Conservation (phyloP, 2,329 filamentous ascomycete genomes). For the Plectosphaerella cucumerina region DNA sequence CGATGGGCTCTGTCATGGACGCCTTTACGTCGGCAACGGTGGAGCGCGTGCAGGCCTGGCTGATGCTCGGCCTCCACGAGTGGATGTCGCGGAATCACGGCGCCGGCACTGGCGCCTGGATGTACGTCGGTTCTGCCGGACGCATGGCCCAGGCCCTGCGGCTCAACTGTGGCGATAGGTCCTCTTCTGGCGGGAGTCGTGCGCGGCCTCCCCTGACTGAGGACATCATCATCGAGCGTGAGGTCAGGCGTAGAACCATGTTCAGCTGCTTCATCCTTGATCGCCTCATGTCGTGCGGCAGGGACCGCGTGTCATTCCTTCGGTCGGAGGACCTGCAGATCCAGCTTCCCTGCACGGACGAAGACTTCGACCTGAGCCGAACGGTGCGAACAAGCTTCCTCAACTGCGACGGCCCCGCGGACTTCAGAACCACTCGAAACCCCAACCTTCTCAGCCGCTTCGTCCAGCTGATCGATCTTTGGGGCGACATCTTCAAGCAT, state of each 20-base stretch:
- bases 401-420: slow-evolving; percentile 3
- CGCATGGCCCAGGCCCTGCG: slow-evolving; percentile 59
- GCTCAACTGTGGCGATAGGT: slow-evolving; percentile 52
- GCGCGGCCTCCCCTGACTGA: slow-evolving; percentile 16
- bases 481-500: slow-evolving; percentile 55
- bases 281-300: slow-evolving; percentile 62
- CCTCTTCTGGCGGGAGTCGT: slow-evolving; percentile 14
- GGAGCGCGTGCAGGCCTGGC: slow-evolving; percentile 60
- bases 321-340: slow-evolving; percentile 56
- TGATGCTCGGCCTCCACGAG: slow-evolving; percentile 70
- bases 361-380: slow-evolving; percentile 58
- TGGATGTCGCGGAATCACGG: slow-evolving; percentile 58
- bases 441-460: slow-evolving; percentile 43
- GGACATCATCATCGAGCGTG: slow-evolving; percentile 34
- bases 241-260: slow-evolving; percentile 65
- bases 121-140: slow-evolving; percentile 61
- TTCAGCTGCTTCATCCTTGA: slow-evolving; percentile 74
- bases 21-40: slow-evolving; percentile 50
- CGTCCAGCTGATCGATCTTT: slow-evolving; percentile 54
- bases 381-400: slow-evolving; percentile 52
- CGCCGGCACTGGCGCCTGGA: slow-evolving; percentile 58
- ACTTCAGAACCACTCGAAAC: slow-evolving; percentile 15
- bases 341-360: slow-evolving; percentile 64
- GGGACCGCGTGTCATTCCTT: slow-evolving; percentile 56
- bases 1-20: slow-evolving; percentile 41